Conservation (phyloP, 768 basidiomycete genomes). For the Kwoniella heveanensis region DNA sequence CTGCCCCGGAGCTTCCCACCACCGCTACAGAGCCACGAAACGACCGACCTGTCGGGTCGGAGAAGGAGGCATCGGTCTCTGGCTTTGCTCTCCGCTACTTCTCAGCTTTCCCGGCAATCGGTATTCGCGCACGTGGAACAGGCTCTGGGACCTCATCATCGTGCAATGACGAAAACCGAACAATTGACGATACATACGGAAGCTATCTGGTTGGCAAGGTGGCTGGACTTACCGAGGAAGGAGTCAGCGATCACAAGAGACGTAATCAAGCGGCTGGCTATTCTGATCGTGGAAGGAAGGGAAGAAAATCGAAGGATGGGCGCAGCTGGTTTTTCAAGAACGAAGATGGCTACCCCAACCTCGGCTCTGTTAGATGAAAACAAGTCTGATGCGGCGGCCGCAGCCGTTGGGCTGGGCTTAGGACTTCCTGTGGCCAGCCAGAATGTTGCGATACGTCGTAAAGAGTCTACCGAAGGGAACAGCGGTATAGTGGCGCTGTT, state of each 20-base stretch:
- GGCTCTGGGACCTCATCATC: slow-evolving; percentile 82
- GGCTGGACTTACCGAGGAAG: slow-evolving; percentile 81
- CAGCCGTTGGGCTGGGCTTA: slow-evolving; percentile 39
- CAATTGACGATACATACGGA: slow-evolving; percentile 71
- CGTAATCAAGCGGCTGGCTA: slow-evolving; percentile 78
- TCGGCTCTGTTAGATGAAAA: neutral
- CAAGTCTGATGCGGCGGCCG: slow-evolving; percentile 14
- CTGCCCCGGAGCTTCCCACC: slow-evolving; percentile 41
- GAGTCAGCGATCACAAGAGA: slow-evolving; percentile 85
- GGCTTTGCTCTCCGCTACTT: slow-evolving; percentile 60
- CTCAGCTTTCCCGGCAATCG: slow-evolving; percentile 69
- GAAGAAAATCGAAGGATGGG: slow-evolving; percentile 62
- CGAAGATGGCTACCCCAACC: neutral
- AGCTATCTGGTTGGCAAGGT: slow-evolving; percentile 73
- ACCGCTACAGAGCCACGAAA: slow-evolving; percentile 13
- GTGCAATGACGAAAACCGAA: slow-evolving; percentile 75
- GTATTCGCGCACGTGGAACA: slow-evolving; percentile 70
- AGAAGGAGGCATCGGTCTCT: slow-evolving; percentile 25
- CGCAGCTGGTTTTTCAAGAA: slow-evolving; percentile 20
- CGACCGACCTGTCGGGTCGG: slow-evolving; percentile 4
- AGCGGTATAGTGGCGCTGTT: slow-evolving; percentile 74
- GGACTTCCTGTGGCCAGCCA: slow-evolving; percentile 27
- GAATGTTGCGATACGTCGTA: slow-evolving; percentile 68
- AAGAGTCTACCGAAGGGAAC: slow-evolving; percentile 78
- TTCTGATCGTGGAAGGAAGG: slow-evolving; percentile 75